A percentile compares a stretch with the other conserved stretches of the same genome.
phyloP scores from a whole-genome alignment of 306 rosid species.

The Quercus cerris region DNA sequence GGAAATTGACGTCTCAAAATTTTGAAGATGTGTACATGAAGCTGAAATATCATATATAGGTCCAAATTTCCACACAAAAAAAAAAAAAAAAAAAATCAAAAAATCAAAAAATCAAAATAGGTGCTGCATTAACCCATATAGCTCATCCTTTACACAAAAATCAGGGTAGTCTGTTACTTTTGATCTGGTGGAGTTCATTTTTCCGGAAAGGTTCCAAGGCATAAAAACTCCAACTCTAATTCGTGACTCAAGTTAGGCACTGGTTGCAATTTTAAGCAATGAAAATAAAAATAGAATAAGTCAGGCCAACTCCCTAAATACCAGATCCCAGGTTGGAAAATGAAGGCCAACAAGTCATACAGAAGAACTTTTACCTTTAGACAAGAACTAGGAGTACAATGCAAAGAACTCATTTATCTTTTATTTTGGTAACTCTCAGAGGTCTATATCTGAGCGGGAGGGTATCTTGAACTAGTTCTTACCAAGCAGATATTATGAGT shows the following conservation, averaged over 20 bases:
- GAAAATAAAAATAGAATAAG: background rate
- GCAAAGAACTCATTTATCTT: background rate
- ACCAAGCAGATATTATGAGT: too few relatives aligned
- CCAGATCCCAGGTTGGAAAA: background rate
- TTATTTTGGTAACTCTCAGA: background rate
- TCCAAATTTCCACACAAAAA: background rate
- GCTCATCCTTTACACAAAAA: background rate
- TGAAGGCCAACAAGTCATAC: background rate
- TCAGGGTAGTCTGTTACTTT: too few relatives aligned
- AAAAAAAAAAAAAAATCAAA: background rate
- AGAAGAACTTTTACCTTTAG: background rate
- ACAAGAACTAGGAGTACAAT: background rate
- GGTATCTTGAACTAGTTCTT: background rate
- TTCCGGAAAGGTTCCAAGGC: background rate
- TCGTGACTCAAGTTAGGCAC: background rate
- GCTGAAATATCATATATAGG: slow-evolving; percentile 7
- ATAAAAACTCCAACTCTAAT: background rate
- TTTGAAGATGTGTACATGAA: background rate
- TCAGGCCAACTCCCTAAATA: background rate
- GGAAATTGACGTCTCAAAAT: slow-evolving; percentile 22
- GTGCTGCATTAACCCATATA: background rate
- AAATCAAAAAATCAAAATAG: background rate
- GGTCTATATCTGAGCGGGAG: background rate
- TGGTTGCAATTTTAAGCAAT: background rate
- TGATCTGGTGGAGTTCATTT: background rate